Percentiles rank a stretch among this genome's conserved stretches.
These are phyloP conservation scores for Cordia subcordata DNA, from an alignment of 257 asterid genomes.

Conservation along the genomic window DNA sequence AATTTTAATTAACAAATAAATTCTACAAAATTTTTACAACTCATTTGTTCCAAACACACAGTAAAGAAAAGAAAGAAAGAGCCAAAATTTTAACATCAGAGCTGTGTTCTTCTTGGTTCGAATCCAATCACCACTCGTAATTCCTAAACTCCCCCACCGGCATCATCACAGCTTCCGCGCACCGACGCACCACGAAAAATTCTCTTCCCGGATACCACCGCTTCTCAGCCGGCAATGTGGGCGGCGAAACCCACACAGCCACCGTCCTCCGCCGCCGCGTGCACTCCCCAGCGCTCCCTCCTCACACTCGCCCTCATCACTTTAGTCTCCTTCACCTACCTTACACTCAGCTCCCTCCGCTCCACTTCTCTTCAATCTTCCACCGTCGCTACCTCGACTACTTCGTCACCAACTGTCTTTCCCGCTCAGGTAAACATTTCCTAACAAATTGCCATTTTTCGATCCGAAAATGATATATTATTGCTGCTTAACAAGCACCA, in stretches of 20 bases:
- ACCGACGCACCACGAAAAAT: too few relatives aligned
- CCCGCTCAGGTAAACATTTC: neutral
- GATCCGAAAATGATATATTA: too few relatives aligned
- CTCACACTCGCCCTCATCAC: constrained; percentile 65
- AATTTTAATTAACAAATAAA: too few relatives aligned
- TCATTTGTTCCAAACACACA: too few relatives aligned
- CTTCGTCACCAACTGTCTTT: neutral
- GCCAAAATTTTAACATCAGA: too few relatives aligned
- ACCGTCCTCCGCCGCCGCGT: constrained; percentile 30
- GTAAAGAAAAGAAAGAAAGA: too few relatives aligned
- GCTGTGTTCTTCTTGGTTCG: too few relatives aligned
- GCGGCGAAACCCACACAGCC: constrained; percentile 50
- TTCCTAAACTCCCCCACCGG: too few relatives aligned
- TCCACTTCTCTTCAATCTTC: constrained; percentile 42
- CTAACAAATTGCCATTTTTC: neutral
- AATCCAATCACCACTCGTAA: too few relatives aligned
- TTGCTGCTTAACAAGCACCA: too few relatives aligned
- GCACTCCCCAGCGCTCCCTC: constrained; percentile 64
- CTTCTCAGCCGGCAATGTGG: constrained; percentile 56
- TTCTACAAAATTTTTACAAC: too few relatives aligned
- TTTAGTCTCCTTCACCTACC: constrained; percentile 55
- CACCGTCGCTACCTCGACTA: constrained; percentile 12
- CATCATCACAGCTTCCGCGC: too few relatives aligned
- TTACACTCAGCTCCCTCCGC: constrained; percentile 59
- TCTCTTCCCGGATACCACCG: constrained; percentile 3